These are phyloP conservation scores for Lentinula sp. DNA, from an alignment of 768 basidiomycete species.

Conservation along the genomic window DNA sequence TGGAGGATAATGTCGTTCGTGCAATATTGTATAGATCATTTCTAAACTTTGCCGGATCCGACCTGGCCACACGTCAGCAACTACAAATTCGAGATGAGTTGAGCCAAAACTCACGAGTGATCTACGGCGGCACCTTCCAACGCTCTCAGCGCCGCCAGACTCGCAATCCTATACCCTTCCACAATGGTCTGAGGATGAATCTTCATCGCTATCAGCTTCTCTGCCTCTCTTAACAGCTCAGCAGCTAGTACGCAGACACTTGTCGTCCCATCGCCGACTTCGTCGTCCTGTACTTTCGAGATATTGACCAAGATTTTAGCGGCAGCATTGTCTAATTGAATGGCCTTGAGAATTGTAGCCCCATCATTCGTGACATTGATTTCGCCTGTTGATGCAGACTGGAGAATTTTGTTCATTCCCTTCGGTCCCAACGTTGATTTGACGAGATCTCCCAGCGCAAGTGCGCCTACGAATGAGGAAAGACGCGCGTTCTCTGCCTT, in stretches of 20 bases:
- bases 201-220: slow-evolving; percentile 85
- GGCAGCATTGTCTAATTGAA: slow-evolving; percentile 96
- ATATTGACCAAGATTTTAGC: slow-evolving; percentile 99
- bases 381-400: slow-evolving; percentile 82
- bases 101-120: slow-evolving; percentile 57
- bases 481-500: slow-evolving; percentile 97
- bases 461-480: slow-evolving; percentile 95
- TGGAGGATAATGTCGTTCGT: slow-evolving; percentile 90
- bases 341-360: slow-evolving; percentile 95
- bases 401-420: slow-evolving; percentile 99
- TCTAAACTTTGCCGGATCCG: slow-evolving; percentile 71
- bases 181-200: slow-evolving; percentile 98
- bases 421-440: slow-evolving; percentile 98
- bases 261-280: slow-evolving; percentile 95
- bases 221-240: slow-evolving; percentile 90
- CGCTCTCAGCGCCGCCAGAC: slow-evolving; percentile 75
- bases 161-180: slow-evolving; percentile 94
- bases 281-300: slow-evolving; percentile 99
- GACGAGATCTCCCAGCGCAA: slow-evolving; percentile 96
- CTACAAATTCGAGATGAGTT: neutral
- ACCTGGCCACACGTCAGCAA: slow-evolving; percentile 30
- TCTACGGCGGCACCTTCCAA: slow-evolving; percentile 80
- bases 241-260: slow-evolving; percentile 88
- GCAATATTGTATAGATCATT: slow-evolving; percentile 96
- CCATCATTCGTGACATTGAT: slow-evolving; percentile 99